A percentile compares a stretch with the other conserved stretches of the same genome.
phyloP scores from a whole-genome alignment of 2,329 filamentous ascomycete species.

The Magnaporthiopsis poae region DNA sequence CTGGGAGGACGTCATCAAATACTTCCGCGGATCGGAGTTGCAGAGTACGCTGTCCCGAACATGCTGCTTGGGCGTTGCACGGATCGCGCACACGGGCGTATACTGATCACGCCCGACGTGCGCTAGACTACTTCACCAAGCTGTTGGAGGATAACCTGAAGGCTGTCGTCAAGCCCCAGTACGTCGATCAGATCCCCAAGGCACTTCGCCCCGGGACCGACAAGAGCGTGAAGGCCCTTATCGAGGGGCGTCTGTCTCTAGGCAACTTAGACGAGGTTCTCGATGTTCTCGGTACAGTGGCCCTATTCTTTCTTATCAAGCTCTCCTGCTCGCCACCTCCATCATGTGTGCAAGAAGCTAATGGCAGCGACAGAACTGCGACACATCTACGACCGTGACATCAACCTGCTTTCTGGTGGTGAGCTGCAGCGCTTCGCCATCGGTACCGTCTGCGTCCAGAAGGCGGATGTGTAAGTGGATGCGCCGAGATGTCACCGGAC shows the following conservation, averaged over 20 bases:
- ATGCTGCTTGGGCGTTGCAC: background rate
- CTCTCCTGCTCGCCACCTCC: background rate
- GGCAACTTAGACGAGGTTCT: constrained; percentile 74
- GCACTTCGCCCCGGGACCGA: constrained; percentile 68
- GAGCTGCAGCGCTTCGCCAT: constrained; percentile 98
- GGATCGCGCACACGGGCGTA: background rate
- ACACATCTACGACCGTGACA: constrained; percentile 85
- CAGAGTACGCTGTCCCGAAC: constrained; percentile 58
- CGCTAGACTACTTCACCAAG: constrained; percentile 91
- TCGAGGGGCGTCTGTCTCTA: constrained; percentile 66
- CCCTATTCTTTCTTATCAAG: background rate
- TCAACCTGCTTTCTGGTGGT: constrained; percentile 84
- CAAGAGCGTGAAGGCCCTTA: constrained; percentile 68
- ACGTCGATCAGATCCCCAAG: constrained; percentile 94
- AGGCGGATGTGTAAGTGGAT: constrained; percentile 67
- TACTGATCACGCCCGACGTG: constrained; percentile 8
- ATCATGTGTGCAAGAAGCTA: constrained; percentile 5
- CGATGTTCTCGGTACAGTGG: constrained; percentile 51
- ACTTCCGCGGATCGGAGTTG: constrained; percentile 93
- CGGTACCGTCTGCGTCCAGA: constrained; percentile 86
- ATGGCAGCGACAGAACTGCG: constrained; percentile 52
- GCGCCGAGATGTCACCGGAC: background rate
- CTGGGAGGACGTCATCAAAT: constrained; percentile 97
- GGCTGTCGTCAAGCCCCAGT: constrained; percentile 97
- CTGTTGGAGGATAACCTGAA: constrained; percentile 93